phyloP scores from a whole-genome alignment of 2,329 filamentous ascomycete species.

The Venturia oleaginea region DNA sequence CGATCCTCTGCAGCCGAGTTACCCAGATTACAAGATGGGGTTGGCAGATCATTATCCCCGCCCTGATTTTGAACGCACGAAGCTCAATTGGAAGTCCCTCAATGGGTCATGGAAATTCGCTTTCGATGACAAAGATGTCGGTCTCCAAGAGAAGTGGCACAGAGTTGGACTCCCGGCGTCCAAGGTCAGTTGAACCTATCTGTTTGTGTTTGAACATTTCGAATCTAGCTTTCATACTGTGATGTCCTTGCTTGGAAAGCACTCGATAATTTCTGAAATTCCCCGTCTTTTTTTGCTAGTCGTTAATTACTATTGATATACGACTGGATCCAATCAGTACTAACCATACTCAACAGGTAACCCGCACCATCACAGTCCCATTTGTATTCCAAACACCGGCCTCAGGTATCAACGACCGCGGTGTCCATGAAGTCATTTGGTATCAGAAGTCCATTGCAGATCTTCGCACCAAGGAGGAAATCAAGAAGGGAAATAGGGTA shows the following conservation, averaged over 20 bases:
- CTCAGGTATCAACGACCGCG: constrained; percentile 52
- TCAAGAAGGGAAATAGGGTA: constrained; percentile 30
- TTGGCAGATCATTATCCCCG: constrained; percentile 43
- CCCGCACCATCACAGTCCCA: constrained; percentile 46
- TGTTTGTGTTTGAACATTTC: too few species aligned
- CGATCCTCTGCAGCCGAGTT: not conserved
- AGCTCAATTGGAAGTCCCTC: constrained; percentile 50
- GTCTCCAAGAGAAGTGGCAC: constrained; percentile 46
- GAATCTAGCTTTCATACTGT: too few species aligned
- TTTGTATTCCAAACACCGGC: constrained; percentile 58
- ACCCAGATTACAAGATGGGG: not conserved
- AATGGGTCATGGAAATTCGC: constrained; percentile 56
- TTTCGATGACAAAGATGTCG: constrained; percentile 56
- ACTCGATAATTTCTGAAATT: too few species aligned
- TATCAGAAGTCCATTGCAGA: constrained; percentile 49
- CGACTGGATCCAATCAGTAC: too few species aligned
- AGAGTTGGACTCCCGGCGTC: constrained; percentile 30
- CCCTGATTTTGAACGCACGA: constrained; percentile 52
- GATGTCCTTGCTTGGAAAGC: too few species aligned
- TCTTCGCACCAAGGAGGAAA: constrained; percentile 37
- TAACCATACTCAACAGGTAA: constrained; percentile 33
- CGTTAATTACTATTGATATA: too few species aligned
- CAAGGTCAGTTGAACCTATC: not conserved
- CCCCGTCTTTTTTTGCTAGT: too few species aligned
- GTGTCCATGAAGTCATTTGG: constrained; percentile 59